Conservation (phyloP, 2,329 filamentous ascomycete genomes). For the Alternaria dauci region DNA sequence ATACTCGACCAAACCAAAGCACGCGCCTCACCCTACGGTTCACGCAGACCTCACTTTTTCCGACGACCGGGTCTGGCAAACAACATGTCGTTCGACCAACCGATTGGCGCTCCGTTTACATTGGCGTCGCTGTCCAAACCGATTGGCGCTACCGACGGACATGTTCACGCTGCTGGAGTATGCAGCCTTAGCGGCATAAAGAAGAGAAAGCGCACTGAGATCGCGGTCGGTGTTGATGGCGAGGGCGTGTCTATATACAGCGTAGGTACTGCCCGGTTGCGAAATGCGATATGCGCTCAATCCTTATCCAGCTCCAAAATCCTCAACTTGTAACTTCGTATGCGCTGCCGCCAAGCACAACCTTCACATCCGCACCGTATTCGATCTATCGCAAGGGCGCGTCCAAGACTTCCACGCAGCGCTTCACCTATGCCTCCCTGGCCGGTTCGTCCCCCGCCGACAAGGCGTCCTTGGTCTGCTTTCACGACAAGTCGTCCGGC, state of each 20-base stretch:
- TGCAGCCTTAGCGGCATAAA: constrained; percentile 63
- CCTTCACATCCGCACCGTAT: constrained; percentile 65
- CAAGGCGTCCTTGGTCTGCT: constrained; percentile 62
- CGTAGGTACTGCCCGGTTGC: constrained; percentile 50
- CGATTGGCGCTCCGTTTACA: constrained; percentile 52
- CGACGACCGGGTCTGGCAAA: constrained; percentile 36
- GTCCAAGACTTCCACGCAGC: constrained; percentile 55
- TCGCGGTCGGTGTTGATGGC: constrained; percentile 67
- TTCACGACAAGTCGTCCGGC: constrained; percentile 58
- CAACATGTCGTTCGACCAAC: constrained; percentile 47
- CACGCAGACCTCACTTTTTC: constrained; percentile 30
- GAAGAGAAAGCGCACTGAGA: constrained; percentile 69
- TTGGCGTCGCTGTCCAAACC: constrained; percentile 57
- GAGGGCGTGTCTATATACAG: constrained; percentile 70
- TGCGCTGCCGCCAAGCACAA: constrained; percentile 67
- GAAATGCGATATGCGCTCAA: constrained; percentile 23
- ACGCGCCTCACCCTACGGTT: constrained; percentile 29
- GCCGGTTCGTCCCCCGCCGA: constrained; percentile 56
- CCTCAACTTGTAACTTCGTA: constrained; percentile 68
- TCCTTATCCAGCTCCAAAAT: constrained; percentile 62
- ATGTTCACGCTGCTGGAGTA: constrained; percentile 56
- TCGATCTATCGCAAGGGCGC: constrained; percentile 63
- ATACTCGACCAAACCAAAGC: constrained; percentile 18
- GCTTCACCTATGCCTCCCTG: constrained; percentile 66
- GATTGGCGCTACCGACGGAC: constrained; percentile 51